These are phyloP conservation scores for Cubamyces lactineus DNA, from an alignment of 768 basidiomycete genomes.

Conservation along the genomic window DNA sequence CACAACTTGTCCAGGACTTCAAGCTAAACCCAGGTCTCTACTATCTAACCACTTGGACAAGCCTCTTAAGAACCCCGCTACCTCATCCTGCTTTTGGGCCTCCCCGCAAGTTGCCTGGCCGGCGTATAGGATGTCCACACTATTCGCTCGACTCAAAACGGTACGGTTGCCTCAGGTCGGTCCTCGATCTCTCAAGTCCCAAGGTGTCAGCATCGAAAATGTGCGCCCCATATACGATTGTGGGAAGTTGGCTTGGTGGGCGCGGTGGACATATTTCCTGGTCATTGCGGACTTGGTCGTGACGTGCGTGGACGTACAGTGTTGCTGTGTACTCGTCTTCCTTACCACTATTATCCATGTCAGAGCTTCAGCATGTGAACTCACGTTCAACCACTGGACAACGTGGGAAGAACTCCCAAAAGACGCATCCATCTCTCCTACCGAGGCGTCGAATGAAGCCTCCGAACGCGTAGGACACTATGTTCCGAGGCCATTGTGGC, in stretches of 20 bases:
- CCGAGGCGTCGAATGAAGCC: background rate
- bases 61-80: too few relatives aligned
- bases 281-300: slow-evolving; percentile 27
- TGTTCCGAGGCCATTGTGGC: slow-evolving; percentile 30
- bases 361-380: slow-evolving; percentile 28
- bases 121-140: background rate
- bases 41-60: too few relatives aligned
- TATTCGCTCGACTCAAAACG: background rate
- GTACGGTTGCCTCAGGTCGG: slow-evolving; percentile 8
- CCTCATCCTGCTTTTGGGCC: too few relatives aligned
- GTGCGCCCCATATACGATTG: slow-evolving; percentile 30
- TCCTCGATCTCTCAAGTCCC: slow-evolving; percentile 12
- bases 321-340: background rate
- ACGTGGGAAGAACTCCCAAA: slow-evolving; percentile 20
- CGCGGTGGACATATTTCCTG: slow-evolving; percentile 31
- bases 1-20: too few relatives aligned
- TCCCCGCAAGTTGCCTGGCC: too few relatives aligned
- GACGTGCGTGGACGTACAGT: slow-evolving; percentile 25
- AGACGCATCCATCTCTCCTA: background rate
- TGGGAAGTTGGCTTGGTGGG: slow-evolving; percentile 31
- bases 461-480: slow-evolving; percentile 18
- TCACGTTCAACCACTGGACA: slow-evolving; percentile 33
- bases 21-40: too few relatives aligned
- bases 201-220: slow-evolving; percentile 15
- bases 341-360: background rate